Evolutionary conservation across 805 yeast species (phyloP).

Genomic region (Cyberlindnera nakhonratchasimensis): DNA sequence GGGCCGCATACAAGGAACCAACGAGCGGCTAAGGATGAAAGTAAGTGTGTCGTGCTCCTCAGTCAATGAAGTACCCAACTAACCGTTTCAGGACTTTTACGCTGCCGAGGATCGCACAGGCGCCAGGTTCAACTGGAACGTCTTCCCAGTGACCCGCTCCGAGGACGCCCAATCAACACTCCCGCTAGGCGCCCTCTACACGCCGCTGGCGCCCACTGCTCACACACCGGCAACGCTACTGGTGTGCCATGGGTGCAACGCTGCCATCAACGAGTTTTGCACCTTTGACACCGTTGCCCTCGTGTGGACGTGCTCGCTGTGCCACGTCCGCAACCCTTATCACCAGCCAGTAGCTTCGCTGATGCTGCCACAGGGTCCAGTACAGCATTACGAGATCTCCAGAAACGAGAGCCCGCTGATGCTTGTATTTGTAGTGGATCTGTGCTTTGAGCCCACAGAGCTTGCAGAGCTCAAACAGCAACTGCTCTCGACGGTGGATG

Average conservation of each 20-base stretch:
- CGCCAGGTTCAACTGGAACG: slow-evolving; percentile 70
- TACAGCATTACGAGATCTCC: slow-evolving; percentile 26
- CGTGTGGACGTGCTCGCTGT: slow-evolving; percentile 81
- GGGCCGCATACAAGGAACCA: neutral
- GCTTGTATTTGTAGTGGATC: slow-evolving; percentile 76
- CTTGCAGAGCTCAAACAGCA: slow-evolving; percentile 72
- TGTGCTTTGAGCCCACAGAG: slow-evolving; percentile 82
- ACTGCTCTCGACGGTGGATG: slow-evolving; percentile 60
- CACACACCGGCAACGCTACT: slow-evolving; percentile 31
- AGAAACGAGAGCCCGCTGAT: slow-evolving; percentile 59
- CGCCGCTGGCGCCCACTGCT: slow-evolving; percentile 53
- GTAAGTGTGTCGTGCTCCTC: neutral
- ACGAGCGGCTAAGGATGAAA: slow-evolving; percentile 2
- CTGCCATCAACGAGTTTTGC: slow-evolving; percentile 81
- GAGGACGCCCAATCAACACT: slow-evolving; percentile 88
- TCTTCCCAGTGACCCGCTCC: slow-evolving; percentile 80
- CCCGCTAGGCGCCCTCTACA: slow-evolving; percentile 87
- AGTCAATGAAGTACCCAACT: neutral
- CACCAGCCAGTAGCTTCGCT: neutral
- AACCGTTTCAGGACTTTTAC: slow-evolving; percentile 4
- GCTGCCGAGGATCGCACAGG: slow-evolving; percentile 48
- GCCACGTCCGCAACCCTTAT: slow-evolving; percentile 35
- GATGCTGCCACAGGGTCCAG: slow-evolving; percentile 1
- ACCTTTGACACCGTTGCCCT: slow-evolving; percentile 68
- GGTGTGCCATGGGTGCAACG: slow-evolving; percentile 69